Evolutionary conservation across 441 rosid genomes (phyloP), one percentile per base, ranked within the genome.

Genomic region (Croton laevigatus): DNA sequence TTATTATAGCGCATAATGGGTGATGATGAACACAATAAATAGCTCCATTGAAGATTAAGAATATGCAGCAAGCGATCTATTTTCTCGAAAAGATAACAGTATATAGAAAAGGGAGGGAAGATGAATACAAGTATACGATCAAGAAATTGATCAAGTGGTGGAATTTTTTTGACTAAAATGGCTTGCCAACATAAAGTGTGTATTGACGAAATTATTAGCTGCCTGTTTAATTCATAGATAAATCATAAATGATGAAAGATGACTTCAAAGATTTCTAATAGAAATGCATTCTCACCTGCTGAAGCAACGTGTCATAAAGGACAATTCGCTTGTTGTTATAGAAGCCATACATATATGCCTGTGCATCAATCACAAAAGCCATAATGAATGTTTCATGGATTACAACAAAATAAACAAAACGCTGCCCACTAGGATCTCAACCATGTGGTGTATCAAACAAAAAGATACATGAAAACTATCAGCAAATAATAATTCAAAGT

Each of bases 341-440:
- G 86, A 95, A 95, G 64, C 99, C 99, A 81, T 95, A 95, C 99
- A 95, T 93, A 64, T 95, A 95, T 54, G 99, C 99, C 99, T 95
- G 91, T 78, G 62, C 46, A 34, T 52, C 53, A 65, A 66, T 23
- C 53, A 70, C 51, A 81, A 64, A 70, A 53, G 32, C 16, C 53
- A 59, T 5, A 8, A 46, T 55, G 34, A 59, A 22, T 55, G 20
- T 53, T 32, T 40, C 34, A 58, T 6, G 8, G 32, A 51, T 36
- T 17, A 8, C 23, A 52, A 61, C 53, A 71, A 69, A 17, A 12
- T 54, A 54, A 16, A 10, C 23, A 51, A 45, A 68, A 12, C 5
- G 2, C 22, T 8, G 27, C 37, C 73, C n/a, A 40, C 51, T 1
- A 27, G 32, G 32, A 27, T 27, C 32, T 27, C 32, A 70, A 36